Base-by-base conservation (phyloP, 73 alveolate species). In the Stentor coeruleus region DNA sequence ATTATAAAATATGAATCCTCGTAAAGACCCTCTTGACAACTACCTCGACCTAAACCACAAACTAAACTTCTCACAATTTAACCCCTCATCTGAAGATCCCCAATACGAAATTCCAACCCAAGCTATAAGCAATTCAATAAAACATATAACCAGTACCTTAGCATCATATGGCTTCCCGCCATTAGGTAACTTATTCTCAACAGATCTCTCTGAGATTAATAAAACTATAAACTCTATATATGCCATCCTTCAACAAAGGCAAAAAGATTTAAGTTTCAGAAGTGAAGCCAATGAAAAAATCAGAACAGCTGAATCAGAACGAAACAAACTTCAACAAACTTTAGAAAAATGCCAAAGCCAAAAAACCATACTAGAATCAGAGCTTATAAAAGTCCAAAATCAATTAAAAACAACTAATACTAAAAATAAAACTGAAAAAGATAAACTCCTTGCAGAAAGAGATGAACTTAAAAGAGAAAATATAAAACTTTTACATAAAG, bases 401-500 rank as follows among this genome's bases (percentile, higher is more conserved):
- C 31, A 20, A 37, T 37, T 75, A 39, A 75, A 75, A 75, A 40
- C 77, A 1, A 31, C 39, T 30, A 40, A 28, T 26, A 36, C 0
- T 75, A 75, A 75, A 40, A 20, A 14, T 36, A 75, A 40, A 75
- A 36, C 33, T n/a, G 83, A 75, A 75, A 75, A 75, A 75, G 59
- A 75, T n/a, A 75, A 75, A 75, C 26, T 75, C n/a, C 28, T 40
- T 6, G 14, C 28, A 39, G 83, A 75, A 40, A 31, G 72, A n/a
- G 83, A 75, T n/a, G 83, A 75, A 2, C 66, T 75, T 36, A 75
- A 40, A 38, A 31, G 72, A 75, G 83, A 75, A 40, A 37, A 39
- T n/a, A 75, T 14, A 20, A 75, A 75, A 40, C 38, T 39, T 1
- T 20, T 35, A 6, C 77, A 75, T 2, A 75, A 40, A 35, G 83